Conservation (phyloP, 2,329 filamentous ascomycete species). For the Anisogramma anomala region DNA sequence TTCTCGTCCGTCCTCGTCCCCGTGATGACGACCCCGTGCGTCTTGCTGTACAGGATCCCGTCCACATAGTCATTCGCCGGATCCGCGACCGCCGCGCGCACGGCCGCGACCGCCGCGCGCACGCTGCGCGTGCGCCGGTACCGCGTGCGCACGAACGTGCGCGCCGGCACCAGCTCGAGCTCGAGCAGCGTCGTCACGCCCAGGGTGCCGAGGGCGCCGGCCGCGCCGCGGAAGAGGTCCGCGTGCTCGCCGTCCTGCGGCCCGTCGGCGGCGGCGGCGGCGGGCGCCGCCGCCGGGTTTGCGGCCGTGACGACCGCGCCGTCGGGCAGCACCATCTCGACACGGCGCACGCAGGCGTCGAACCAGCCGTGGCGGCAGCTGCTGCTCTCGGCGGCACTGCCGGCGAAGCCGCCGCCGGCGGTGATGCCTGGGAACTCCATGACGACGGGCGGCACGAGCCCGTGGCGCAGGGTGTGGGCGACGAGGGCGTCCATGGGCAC, state of each 20-base stretch:
- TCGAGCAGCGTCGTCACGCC: slow-evolving; percentile 58
- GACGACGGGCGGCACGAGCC: slow-evolving; percentile 58
- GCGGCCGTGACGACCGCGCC: slow-evolving; percentile 48
- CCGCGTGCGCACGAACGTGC: slow-evolving; percentile 48
- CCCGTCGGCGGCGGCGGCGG: background rate
- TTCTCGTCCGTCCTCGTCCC: slow-evolving; percentile 48
- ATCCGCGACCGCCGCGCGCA: slow-evolving; percentile 35
- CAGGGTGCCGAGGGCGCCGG: slow-evolving; percentile 56
- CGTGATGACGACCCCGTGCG: slow-evolving; percentile 54
- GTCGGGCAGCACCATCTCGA: slow-evolving; percentile 60
- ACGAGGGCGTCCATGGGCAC: slow-evolving; percentile 57
- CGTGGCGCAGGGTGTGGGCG: slow-evolving; percentile 50
- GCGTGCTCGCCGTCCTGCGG: slow-evolving; percentile 16
- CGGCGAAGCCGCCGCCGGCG: slow-evolving; percentile 58
- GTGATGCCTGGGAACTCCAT: slow-evolving; percentile 72
- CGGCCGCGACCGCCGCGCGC: slow-evolving; percentile 33
- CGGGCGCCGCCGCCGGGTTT: slow-evolving; percentile 17
- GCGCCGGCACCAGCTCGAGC: slow-evolving; percentile 49
- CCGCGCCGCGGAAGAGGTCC: slow-evolving; percentile 55
- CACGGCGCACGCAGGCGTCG: slow-evolving; percentile 48
- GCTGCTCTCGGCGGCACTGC: slow-evolving; percentile 59
- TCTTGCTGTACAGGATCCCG: slow-evolving; percentile 53
- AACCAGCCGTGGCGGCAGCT: slow-evolving; percentile 63
- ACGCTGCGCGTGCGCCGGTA: slow-evolving; percentile 45
- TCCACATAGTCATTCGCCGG: slow-evolving; percentile 57